A percentile compares a stretch with the other conserved stretches of the same genome.
phyloP scores from a whole-genome alignment of 2,329 filamentous ascomycete genomes.

The Hypoxylon sp. region DNA sequence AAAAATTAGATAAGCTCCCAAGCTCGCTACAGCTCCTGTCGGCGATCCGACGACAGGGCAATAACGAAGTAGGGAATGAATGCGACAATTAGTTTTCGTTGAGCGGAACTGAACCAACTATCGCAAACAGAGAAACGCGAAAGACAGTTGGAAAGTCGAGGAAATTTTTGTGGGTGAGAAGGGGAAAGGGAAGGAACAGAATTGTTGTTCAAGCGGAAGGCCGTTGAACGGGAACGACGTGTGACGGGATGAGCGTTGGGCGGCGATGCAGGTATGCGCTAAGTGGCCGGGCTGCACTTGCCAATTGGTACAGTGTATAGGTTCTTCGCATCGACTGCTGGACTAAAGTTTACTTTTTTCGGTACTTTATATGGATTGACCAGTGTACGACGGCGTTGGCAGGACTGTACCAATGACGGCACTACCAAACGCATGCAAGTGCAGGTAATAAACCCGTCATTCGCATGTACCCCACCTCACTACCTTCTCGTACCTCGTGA shows the following conservation, averaged over 20 bases:
- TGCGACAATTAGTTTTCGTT: conserved; percentile 31
- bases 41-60: conserved; percentile 23
- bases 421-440: neutral
- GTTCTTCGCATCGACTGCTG: no score
- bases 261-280: conserved; percentile 40
- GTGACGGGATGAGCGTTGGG: conserved; percentile 35
- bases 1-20: conserved; percentile 21
- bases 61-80: conserved; percentile 10
- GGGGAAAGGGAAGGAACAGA: conserved; percentile 18
- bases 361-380: neutral
- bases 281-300: conserved; percentile 10
- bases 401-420: neutral
- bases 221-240: conserved; percentile 40
- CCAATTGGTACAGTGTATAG: conserved; percentile 6
- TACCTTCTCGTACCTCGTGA: neutral
- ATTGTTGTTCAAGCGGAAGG: conserved; percentile 23
- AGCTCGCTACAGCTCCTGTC: conserved; percentile 32
- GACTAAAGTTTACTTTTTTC: no score
- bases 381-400: neutral
- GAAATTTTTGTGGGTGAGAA: conserved; percentile 26
- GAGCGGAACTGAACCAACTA: conserved; percentile 8
- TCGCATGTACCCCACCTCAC: conserved; percentile 5
- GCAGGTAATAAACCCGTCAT: conserved; percentile 3
- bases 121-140: neutral
- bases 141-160: neutral